phyloP scores from a whole-genome alignment of 768 basidiomycete genomes.

The Austroboletus eburneus region DNA sequence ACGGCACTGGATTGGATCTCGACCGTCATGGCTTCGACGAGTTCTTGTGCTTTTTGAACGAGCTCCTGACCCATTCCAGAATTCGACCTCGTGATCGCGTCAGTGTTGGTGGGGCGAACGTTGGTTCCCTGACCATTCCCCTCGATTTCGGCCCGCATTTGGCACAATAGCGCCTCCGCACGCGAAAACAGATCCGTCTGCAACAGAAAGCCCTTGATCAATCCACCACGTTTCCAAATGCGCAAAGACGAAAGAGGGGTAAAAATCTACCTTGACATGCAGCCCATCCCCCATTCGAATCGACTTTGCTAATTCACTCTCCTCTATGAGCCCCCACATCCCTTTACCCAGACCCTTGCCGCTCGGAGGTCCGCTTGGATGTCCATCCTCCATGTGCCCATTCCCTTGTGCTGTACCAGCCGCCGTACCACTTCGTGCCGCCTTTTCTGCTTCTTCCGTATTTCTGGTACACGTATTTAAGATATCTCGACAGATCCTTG shows the following conservation, averaged over 20 bases:
- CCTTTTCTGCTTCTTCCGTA: slow-evolving; percentile 77
- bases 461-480: slow-evolving; percentile 88
- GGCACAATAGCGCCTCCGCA: slow-evolving; percentile 39
- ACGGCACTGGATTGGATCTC: slow-evolving; percentile 46
- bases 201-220: too few relatives aligned
- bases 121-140: not conserved
- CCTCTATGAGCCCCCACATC: slow-evolving; percentile 83
- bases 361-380: slow-evolving; percentile 27
- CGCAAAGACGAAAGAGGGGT: slow-evolving; percentile 24
- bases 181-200: slow-evolving; percentile 21
- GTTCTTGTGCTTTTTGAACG: slow-evolving; percentile 46
- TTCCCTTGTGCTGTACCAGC: not conserved
- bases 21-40: slow-evolving; percentile 47
- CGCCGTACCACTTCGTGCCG: slow-evolving; percentile 3
- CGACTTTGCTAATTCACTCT: slow-evolving; percentile 73
- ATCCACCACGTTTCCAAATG: too few relatives aligned
- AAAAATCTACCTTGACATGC: slow-evolving; percentile 41
- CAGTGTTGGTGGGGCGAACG: not conserved
- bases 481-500: slow-evolving; percentile 84
- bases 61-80: slow-evolving; percentile 32
- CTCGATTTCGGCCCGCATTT: slow-evolving; percentile 30
- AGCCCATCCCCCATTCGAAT: slow-evolving; percentile 46
- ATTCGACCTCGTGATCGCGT: not conserved
- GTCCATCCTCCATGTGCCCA: slow-evolving; percentile 12
- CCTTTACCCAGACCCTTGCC: slow-evolving; percentile 62